phyloP scores from a whole-genome alignment of 495 filamentous ascomycete genomes.

The Hypoxylon cercidicola region DNA sequence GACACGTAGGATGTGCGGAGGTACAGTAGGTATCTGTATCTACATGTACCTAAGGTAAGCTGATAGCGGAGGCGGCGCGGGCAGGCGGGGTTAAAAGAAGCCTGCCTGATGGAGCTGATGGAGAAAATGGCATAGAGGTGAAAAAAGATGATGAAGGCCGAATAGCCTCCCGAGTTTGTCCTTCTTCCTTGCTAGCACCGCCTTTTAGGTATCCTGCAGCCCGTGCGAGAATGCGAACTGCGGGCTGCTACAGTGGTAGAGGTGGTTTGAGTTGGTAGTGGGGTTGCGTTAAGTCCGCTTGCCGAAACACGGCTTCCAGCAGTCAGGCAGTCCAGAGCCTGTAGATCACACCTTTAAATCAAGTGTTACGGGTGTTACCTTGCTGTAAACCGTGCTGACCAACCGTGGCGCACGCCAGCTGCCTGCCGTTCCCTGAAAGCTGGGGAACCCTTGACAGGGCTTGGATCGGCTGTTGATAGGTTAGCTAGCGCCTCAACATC shows the following conservation, averaged over 20 bases:
- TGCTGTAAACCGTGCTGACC: conserved; percentile 6
- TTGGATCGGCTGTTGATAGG: conserved; percentile 14
- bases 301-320: conserved; percentile 30
- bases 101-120: background rate
- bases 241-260: conserved; percentile 9
- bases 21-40: conserved; percentile 10
- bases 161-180: conserved; percentile 2
- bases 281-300: conserved; percentile 28
- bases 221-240: conserved; percentile 7
- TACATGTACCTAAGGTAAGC: conserved; percentile 15
- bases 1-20: background rate
- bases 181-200: conserved; percentile 12
- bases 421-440: conserved; percentile 23
- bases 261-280: conserved; percentile 20
- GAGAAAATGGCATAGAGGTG: conserved; percentile 5
- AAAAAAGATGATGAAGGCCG: conserved; percentile 6
- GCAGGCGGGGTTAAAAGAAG: background rate
- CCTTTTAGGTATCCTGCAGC: conserved; percentile 14
- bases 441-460: conserved; percentile 38
- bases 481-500: background rate
- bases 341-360: conserved; percentile 14
- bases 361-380: conserved; percentile 22
- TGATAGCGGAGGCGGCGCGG: conserved; percentile 24
- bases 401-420: conserved; percentile 26
- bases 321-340: conserved; percentile 2